These are phyloP conservation scores for Albifimbria verrucaria DNA, from an alignment of 2,329 filamentous ascomycete species.

Conservation along the genomic window DNA sequence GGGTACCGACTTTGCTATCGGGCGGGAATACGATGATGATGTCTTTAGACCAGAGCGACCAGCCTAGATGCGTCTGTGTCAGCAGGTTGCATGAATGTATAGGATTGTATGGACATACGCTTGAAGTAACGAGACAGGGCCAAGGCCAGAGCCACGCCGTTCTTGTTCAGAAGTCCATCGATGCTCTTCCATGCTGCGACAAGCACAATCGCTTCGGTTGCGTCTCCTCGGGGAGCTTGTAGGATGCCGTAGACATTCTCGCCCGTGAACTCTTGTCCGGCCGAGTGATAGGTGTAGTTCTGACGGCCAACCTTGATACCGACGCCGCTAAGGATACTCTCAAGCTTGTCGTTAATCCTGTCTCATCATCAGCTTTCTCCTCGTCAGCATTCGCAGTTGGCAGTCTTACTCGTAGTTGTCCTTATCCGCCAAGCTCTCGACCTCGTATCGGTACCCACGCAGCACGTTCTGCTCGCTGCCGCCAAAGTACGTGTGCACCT, in stretches of 20 bases:
- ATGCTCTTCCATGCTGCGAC: constrained; percentile 87
- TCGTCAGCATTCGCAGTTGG: not conserved
- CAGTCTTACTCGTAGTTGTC: constrained; percentile 49
- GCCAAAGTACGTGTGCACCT: constrained; percentile 96
- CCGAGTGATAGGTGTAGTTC: constrained; percentile 79
- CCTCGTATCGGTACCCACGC: constrained; percentile 82
- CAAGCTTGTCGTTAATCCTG: constrained; percentile 67
- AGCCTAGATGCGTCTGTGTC: constrained; percentile 49
- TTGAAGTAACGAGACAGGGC: constrained; percentile 94
- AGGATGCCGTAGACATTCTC: constrained; percentile 94
- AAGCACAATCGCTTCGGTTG: constrained; percentile 93
- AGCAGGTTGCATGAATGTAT: constrained; percentile 7
- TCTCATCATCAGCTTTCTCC: constrained; percentile 1
- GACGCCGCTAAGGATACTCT: constrained; percentile 69
- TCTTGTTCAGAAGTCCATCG: constrained; percentile 74
- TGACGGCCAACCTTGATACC: constrained; percentile 87
- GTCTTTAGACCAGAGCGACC: constrained; percentile 99
- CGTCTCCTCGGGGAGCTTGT: constrained; percentile 90
- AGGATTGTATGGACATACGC: constrained; percentile 40
- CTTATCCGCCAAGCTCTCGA: constrained; percentile 58
- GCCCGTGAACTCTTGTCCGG: constrained; percentile 69
- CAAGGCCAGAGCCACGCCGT: constrained; percentile 81
- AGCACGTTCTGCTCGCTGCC: constrained; percentile 96
- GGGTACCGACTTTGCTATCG: constrained; percentile 84
- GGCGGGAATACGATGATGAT: constrained; percentile 89